Base-by-base conservation (phyloP, 441 rosid genomes). In the Gossypium aridum region DNA sequence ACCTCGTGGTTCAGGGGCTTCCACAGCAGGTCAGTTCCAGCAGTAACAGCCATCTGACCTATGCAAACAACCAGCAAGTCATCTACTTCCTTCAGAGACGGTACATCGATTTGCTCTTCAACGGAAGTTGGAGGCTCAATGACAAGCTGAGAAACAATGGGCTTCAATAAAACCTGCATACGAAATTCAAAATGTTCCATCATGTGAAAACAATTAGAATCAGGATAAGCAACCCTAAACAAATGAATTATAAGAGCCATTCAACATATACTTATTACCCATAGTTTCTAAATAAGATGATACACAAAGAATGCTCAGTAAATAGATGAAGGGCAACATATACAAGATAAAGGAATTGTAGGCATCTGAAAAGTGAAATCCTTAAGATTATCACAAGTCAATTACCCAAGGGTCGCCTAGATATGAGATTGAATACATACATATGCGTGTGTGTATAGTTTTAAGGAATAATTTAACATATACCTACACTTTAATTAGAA, bases 1-100 rank as follows among this genome's bases (percentile, higher is more conserved):
- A 93, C 99, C 98, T 96, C 99, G 59, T 92, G 98, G 81, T 92
- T 96, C 80, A 96, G 76, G 2, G 98, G 93, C 76, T 94, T 91
- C 97, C 98, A 96, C 23, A 94, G 87, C 74, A 94, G 95, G 83
- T 96, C 99, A 60, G 91, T 82, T 77, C 96, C 98, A 7, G 97
- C 88, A 61, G 97, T 82, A 73, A 90, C 92, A 51, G 98, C 97
- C 99, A 96, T 92, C 83, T 96, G 99, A 79, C 99, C 98, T 13
- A 90, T 81, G 85, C 98, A 94, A 59, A 76, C 71, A 56, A 96
- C 93, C 75, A 96, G 37, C 51, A 86, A 70, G 54, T 91, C 95
- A 78, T 92, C 96, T 76, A 94, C 92, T 85, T 91, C 95, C 75
- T 86, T 77, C 57, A 84, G 85, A 4, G 98, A 84, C 20, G 94